Base-by-base conservation (phyloP, 2,329 filamentous ascomycete species). In the Scortechinia acanthostroma region DNA sequence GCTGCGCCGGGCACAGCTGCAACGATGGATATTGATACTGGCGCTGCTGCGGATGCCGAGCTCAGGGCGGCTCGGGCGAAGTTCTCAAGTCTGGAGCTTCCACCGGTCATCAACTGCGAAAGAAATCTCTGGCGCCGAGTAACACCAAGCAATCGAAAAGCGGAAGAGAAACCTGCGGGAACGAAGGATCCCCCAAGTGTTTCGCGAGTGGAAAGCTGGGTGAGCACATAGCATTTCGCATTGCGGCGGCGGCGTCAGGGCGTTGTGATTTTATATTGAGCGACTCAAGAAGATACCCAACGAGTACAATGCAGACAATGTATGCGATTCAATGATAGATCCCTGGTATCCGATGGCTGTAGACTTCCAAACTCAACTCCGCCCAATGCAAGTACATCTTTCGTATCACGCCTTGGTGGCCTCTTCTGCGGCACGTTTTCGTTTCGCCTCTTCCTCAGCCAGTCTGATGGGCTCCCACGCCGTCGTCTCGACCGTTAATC, bases 401-500 rank as follows among this genome's bases (percentile, higher is more conserved):
- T n/a, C n/a, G n/a, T n/a, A n/a, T n/a, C n/a, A n/a, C n/a, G n/a
- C n/a, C n/a, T n/a, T n/a, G n/a, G n/a, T n/a, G n/a, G n/a, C n/a
- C n/a, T n/a, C n/a, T n/a, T n/a, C n/a, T 10, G 25, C 25, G n/a
- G 25, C n/a, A 30, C 25, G 25, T 40, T 19, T 19, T 17, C 25
- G n/a, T 40, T 19, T 19, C 35, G 35, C 17, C 35, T 40, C 35
- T 40, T 10, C 35, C 17, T 40, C 17, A 10, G 35, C 35, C 35
- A 13, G 17, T 19, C 35, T 10, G 6, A 40, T 40, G 6, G 35
- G 35, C 17, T 40, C 35, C 35, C 35, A 40, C 10, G 35, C 14
- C 10, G 35, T 40, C 35, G 35, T 40, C 17, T 40, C 35, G 35
- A 40, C 35, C 35, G 35, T 40, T 19, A 40, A 10, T 19, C 35